Base-by-base conservation (phyloP, 2,329 filamentous ascomycete genomes). In the Orbilia quercus region DNA sequence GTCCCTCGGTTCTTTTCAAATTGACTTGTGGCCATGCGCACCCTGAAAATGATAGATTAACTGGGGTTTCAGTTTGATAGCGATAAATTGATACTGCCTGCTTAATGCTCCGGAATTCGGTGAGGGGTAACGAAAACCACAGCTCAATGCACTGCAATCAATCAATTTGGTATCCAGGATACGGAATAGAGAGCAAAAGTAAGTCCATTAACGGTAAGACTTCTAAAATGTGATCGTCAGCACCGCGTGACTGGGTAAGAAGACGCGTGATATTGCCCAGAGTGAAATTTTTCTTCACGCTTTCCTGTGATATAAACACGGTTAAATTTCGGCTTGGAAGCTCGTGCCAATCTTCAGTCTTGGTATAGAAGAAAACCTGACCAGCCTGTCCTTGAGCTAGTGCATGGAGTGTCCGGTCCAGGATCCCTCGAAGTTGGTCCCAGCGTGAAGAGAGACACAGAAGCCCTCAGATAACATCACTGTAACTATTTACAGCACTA, bases 1-100 rank as follows among this genome's bases (percentile, higher is more conserved):
- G 5, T 31, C 28, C 28, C 28, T 12, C 7, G 42, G 2, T 22
- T 16, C 28, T 25, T 4, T 50, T 38, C 51, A 36, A 38, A 59
- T 36, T 31, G 38, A 54, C 28, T 55, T 69, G 64, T n/a, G 64
- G 36, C 64, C 55, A 55, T 69, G 64, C 64, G 48, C 64, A 62
- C 64, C 64, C 34, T 62, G 64, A 50, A 44, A 44, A n/a, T 51
- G 34, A 18, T 44, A 36, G 1, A n/a, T n/a, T n/a, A n/a, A n/a
- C n/a, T n/a, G n/a, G 0, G 31, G 62, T 65, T 57, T 65, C 62
- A 40, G n/a, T 9, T 25, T 55, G 36, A 55, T 22, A 31, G 16
- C 25, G 48, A 64, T 45, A 54, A 11, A 64, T 64, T 54, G 25
- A 31, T 50, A 12, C 36, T 5, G 9, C n/a, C 40, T 50, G 48